These are phyloP conservation scores for Cystobasidium tubakii DNA, from an alignment of 768 basidiomycete species.

Conservation along the genomic window DNA sequence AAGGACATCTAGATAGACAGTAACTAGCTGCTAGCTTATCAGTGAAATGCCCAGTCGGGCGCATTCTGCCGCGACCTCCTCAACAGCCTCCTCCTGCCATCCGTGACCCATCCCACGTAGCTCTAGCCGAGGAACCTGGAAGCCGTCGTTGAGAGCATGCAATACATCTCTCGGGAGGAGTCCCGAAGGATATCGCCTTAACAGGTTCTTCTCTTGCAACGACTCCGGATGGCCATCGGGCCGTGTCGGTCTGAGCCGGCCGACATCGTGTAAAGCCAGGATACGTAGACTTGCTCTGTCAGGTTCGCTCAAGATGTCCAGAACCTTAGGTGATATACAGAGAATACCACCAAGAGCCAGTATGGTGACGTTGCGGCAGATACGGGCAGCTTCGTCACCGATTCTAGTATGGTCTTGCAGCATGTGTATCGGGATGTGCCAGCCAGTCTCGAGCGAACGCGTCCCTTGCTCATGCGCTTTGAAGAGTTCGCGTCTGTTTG, in stretches of 20 bases:
- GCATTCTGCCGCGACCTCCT: not conserved
- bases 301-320: not conserved
- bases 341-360: conserved; percentile 4
- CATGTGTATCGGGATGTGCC: not conserved
- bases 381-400: not conserved
- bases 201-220: not conserved
- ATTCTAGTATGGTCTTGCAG: not conserved
- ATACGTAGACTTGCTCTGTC: not conserved
- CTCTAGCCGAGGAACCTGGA: not conserved
- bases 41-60: not conserved
- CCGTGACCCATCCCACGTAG: conserved; percentile 21
- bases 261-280: conserved; percentile 8
- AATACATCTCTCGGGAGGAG: conserved; percentile 13
- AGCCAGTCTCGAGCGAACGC: conserved; percentile 4
- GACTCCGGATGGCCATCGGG: not conserved
- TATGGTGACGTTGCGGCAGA: not conserved
- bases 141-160: not conserved
- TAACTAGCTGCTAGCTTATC: not conserved
- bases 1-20: no score
- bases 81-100: conserved; percentile 16
- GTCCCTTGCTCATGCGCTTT: not conserved
- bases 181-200: conserved; percentile 2
- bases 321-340: not conserved
- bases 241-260: conserved; percentile 4
- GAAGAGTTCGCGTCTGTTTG: not conserved